Base-by-base conservation (phyloP, 495 filamentous ascomycete species). In the Amniculicola lignicola region DNA sequence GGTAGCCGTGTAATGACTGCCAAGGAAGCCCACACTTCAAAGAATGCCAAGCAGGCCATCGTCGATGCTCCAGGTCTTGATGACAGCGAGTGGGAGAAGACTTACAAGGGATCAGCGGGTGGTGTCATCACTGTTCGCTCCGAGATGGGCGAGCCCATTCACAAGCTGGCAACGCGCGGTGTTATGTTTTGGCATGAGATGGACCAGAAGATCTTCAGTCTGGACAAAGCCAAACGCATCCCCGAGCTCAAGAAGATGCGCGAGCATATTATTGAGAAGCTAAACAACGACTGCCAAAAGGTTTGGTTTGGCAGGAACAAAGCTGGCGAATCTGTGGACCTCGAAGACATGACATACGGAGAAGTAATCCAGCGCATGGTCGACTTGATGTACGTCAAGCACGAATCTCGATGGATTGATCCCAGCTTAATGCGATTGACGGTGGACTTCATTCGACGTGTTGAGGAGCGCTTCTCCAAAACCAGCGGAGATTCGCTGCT, bases 121-220 rank as follows among this genome's bases (percentile, higher is more conserved):
- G 93, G 93, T 65, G 85, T 98, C 24, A 89, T 98, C 63, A 96
- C 93, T n/a, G 92, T 98, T 35, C 77, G 88, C 50, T 98, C 93
- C 4, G 93, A 98, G 70, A 98, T 98, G 93, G 93, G 93, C 31
- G 93, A 98, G 75, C 93, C 93, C 9, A 98, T 98, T 57, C 93
- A 98, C 77, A 97, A 97, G 74, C 78, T 98, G 53, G 93, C 93
- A 19, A 98, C 93, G 21, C 82, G 93, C 37, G 93, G 93, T 77
- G 90, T 98, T 24, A 74, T 80, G 36, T 93, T 98, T 72, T 98
- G 93, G 93, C 85, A 89, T 51, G 93, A 98, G 70, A 94, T 98
- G 89, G 93, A 98, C 63, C 81, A 88, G 68, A 95, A 92, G 67
- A 95, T 98, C 62, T 98, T 98, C 80, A 88, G 84, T 71, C 77